Base-by-base conservation (phyloP, 176 grass and related monocot genomes). In the Chrysopogon serrulatus region DNA sequence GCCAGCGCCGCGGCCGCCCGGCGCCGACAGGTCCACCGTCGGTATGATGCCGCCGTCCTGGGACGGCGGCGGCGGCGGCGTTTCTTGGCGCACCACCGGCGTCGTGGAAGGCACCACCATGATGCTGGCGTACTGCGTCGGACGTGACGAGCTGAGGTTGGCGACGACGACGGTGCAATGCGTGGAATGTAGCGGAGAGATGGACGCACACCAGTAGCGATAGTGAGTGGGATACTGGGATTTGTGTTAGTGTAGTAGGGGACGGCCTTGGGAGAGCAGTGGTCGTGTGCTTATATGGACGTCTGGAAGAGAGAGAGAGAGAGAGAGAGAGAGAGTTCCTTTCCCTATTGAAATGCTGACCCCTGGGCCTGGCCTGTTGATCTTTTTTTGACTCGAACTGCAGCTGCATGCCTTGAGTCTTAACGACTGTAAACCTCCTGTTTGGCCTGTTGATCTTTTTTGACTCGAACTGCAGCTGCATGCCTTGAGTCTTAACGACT, bases 101-200 rank as follows among this genome's bases (percentile, higher is more conserved):
- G 94, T 87, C 82, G 87, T 32, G 0, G 91, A 90, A 39, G 87
- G 77, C 17, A 92, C 84, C 68, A 97, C 94, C 91, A 97, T 96
- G 47, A 45, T 27, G 40, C 0, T 8, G 74, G 80, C 7, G 30
- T 0, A 23, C 1, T 10, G 6, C 19, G 19, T 7, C 5, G n/a
- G 21, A 1, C 10, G 11, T 27, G 56, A 27, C 56, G 56, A 24
- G 56, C n/a, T 44, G 24, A 57, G 33, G 43, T 65, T 37, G 34
- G 10, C 6, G 45, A n/a, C n/a, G n/a, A n/a, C n/a, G n/a, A 31
- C 41, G 21, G 68, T 35, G 37, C 5, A 77, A 56, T 84, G 76
- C 68, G 51, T 42, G 35, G 11, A 71, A 73, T 28, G 43, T 18
- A 33, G 65, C 17, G 10, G 39, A 17, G 24, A 26, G 81, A 35